phyloP scores from a whole-genome alignment of 1,284 basidiomycete genomes.

The Boletus smithii region DNA sequence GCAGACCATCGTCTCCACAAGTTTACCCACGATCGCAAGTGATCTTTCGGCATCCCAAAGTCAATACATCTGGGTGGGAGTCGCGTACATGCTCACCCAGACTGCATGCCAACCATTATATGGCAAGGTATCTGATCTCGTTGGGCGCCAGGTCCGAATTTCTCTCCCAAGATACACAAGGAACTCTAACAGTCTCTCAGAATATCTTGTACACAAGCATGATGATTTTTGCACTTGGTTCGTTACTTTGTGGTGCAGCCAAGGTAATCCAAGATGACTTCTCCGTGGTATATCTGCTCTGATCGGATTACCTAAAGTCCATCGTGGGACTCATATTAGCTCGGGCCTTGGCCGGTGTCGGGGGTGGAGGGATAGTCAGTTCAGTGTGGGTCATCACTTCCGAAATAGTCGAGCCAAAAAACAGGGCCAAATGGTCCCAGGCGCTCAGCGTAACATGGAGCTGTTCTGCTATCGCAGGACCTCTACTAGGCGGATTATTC shows the following conservation, averaged over 20 bases:
- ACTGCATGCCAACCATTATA: slow-evolving; percentile 79
- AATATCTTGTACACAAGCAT: slow-evolving; percentile 66
- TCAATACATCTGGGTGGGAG: slow-evolving; percentile 81
- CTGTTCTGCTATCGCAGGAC: slow-evolving; percentile 76
- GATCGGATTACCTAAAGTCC: slow-evolving; percentile 40
- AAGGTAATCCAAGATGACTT: slow-evolving; percentile 41
- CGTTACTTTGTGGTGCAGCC: slow-evolving; percentile 67
- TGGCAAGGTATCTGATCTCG: slow-evolving; percentile 70
- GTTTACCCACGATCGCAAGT: slow-evolving; percentile 69
- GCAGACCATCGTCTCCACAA: slow-evolving; percentile 79
- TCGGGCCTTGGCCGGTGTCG: slow-evolving; percentile 63
- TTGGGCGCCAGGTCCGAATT: slow-evolving; percentile 63
- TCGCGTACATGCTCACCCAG: slow-evolving; percentile 78
- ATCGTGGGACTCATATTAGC: slow-evolving; percentile 57
- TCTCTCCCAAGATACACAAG: slow-evolving; percentile 4
- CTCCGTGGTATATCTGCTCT: slow-evolving; percentile 12
- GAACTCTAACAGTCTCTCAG: slow-evolving; percentile 37
- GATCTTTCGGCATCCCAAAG: slow-evolving; percentile 60
- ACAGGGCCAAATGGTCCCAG: slow-evolving; percentile 77
- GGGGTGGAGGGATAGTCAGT: slow-evolving; percentile 77
- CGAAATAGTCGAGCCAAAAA: slow-evolving; percentile 66
- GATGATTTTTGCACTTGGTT: slow-evolving; percentile 64
- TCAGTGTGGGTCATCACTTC: slow-evolving; percentile 80
- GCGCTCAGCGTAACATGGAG: slow-evolving; percentile 80
- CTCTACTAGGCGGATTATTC: slow-evolving; percentile 73